These are phyloP conservation scores for Thelonectria discophora DNA, from an alignment of 2,329 filamentous ascomycete species.

Conservation along the genomic window DNA sequence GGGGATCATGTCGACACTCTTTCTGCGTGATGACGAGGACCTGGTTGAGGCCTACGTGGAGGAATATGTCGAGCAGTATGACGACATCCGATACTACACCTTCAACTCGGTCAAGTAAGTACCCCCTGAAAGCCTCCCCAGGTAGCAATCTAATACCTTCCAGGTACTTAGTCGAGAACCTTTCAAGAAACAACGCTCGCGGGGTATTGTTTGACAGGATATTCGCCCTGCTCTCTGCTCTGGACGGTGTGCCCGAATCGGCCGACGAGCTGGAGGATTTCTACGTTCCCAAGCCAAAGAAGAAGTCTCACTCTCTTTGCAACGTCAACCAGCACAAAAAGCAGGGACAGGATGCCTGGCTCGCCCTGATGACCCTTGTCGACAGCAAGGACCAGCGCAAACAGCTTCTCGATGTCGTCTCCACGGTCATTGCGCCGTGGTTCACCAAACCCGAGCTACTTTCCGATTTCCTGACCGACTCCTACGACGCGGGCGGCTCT, in stretches of 20 bases:
- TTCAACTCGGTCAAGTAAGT: conserved; percentile 78
- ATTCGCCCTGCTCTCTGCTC: conserved; percentile 69
- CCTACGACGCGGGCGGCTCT: conserved; percentile 85
- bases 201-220: conserved; percentile 61
- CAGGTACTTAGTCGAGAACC: conserved; percentile 42
- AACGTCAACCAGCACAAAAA: conserved; percentile 78
- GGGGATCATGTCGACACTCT: conserved; percentile 68
- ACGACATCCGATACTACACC: conserved; percentile 86
- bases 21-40: conserved; percentile 66
- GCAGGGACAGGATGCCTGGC: conserved; percentile 86
- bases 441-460: conserved; percentile 88
- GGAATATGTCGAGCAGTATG: conserved; percentile 80
- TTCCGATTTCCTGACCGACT: conserved; percentile 97
- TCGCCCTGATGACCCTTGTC: conserved; percentile 74
- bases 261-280: conserved; percentile 74
- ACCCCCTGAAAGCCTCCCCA: conserved; percentile 36
- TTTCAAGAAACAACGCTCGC: conserved; percentile 29
- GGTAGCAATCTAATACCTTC: conserved; percentile 1
- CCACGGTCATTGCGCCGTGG: conserved; percentile 84
- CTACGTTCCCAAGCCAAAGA: conserved; percentile 70
- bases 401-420: conserved; percentile 76
- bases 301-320: conserved; percentile 71
- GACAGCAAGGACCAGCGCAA: conserved; percentile 81
- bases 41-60: conserved; percentile 78
- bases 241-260: conserved; percentile 76